Evolutionary conservation across 257 asterid species (phyloP).

Genomic region (Vinca minor): DNA sequence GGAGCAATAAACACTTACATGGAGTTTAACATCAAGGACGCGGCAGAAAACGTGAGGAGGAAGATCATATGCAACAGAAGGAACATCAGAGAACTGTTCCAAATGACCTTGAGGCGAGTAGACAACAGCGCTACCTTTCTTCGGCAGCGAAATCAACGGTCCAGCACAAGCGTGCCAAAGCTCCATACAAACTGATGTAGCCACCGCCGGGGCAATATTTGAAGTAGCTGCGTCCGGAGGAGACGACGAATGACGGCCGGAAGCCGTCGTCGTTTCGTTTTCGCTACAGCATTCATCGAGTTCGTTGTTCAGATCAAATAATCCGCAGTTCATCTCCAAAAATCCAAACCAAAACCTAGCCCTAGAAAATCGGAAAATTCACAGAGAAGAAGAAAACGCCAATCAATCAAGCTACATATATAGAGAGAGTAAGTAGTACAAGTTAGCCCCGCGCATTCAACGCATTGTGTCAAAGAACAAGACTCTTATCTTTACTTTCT

Average conservation of each 20-base stretch:
- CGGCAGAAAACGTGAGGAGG: conserved; percentile 91
- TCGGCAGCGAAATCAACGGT: conserved; percentile 84
- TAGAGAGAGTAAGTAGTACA: not conserved
- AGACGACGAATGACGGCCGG: conserved; percentile 33
- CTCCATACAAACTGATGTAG: conserved; percentile 89
- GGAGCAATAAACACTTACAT: too few species aligned
- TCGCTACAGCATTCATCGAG: conserved; percentile 34
- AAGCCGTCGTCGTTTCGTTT: conserved; percentile 23
- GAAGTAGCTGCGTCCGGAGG: conserved; percentile 23
- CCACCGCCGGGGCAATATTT: conserved; percentile 26
- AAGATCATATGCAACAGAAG: conserved; percentile 41
- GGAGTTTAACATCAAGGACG: conserved; percentile 83
- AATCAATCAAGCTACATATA: too few species aligned
- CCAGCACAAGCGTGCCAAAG: conserved; percentile 99
- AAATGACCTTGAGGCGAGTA: conserved; percentile 93
- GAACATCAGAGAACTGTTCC: conserved; percentile 55
- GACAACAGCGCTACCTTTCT: conserved; percentile 74
- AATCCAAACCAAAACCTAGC: conserved; percentile 26
- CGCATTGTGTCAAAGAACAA: too few species aligned
- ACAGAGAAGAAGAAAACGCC: not conserved
- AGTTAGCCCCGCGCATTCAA: conserved; percentile 25
- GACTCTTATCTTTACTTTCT: too few species aligned
- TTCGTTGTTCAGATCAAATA: conserved; percentile 61
- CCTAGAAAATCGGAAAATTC: conserved; percentile 32
- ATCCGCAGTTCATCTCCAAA: conserved; percentile 40